These are phyloP conservation scores for Pezicula rhizophila DNA, from an alignment of 2,329 filamentous ascomycete species.

Conservation along the genomic window DNA sequence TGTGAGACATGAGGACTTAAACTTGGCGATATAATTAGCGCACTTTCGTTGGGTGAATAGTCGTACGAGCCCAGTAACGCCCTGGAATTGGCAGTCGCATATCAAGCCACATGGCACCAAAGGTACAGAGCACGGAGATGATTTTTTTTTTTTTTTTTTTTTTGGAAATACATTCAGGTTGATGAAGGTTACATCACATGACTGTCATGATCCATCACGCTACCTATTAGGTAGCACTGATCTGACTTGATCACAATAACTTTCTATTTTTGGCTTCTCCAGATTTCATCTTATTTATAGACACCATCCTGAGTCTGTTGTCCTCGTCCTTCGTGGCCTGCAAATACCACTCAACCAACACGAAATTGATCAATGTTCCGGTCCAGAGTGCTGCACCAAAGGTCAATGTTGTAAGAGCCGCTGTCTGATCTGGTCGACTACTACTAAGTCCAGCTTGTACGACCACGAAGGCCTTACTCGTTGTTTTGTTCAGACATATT, in stretches of 20 bases:
- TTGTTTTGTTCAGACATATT: not conserved
- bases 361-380: not conserved
- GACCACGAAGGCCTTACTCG: not conserved
- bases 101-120: too few species aligned
- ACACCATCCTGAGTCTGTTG: not conserved
- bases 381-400: not conserved
- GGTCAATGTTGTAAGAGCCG: not conserved
- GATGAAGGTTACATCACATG: too few species aligned
- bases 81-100: too few species aligned
- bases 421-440: not conserved
- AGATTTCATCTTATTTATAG: not conserved
- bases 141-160: too few species aligned
- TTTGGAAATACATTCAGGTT: too few species aligned
- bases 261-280: not conserved
- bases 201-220: too few species aligned
- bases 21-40: too few species aligned
- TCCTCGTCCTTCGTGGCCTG: not conserved
- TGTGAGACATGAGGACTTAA: too few species aligned
- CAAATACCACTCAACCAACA: slow-evolving; percentile 1
- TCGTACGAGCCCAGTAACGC: too few species aligned
- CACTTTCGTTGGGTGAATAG: too few species aligned
- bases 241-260: not conserved
- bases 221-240: not conserved
- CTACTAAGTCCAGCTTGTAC: not conserved
- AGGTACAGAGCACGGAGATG: too few species aligned